Conservation (phyloP, 2,329 filamentous ascomycete species). For the Xylariaceae sp. region DNA sequence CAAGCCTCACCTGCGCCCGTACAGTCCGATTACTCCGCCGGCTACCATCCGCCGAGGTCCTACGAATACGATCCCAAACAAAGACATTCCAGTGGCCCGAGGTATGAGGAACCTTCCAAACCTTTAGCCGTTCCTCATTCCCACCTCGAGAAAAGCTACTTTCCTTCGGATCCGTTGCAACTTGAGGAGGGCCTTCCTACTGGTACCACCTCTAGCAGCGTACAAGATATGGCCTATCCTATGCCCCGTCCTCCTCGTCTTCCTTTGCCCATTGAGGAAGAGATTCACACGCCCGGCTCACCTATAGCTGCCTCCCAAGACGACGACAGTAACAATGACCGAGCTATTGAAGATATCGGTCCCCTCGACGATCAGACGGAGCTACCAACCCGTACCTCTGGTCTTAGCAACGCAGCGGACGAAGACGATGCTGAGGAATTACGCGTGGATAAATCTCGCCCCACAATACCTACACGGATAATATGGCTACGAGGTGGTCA, state of each 20-base stretch:
- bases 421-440: conserved; percentile 77
- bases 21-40: conserved; percentile 31
- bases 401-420: conserved; percentile 62
- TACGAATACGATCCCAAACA: conserved; percentile 28
- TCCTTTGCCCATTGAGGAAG: conserved; percentile 90
- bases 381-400: conserved; percentile 53
- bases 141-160: conserved; percentile 28
- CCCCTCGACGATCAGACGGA: conserved; percentile 46
- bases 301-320: conserved; percentile 76
- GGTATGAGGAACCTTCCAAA: conserved; percentile 44
- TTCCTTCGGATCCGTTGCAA: conserved; percentile 34
- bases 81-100: conserved; percentile 34
- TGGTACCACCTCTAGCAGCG: conserved; percentile 51
- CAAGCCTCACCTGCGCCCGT: conserved; percentile 41
- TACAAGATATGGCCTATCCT: conserved; percentile 60
- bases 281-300: conserved; percentile 82
- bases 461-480: conserved; percentile 76
- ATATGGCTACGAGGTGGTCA: conserved; percentile 82
- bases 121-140: conserved; percentile 54
- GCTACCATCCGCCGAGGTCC: conserved; percentile 24
- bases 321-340: conserved; percentile 53
- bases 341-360: conserved; percentile 49
- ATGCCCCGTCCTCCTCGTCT: conserved; percentile 75
- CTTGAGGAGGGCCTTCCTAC: conserved; percentile 40
- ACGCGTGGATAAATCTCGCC: conserved; percentile 67